Conservation (phyloP, 345 rosid genomes). For the Kandelia obovata region DNA sequence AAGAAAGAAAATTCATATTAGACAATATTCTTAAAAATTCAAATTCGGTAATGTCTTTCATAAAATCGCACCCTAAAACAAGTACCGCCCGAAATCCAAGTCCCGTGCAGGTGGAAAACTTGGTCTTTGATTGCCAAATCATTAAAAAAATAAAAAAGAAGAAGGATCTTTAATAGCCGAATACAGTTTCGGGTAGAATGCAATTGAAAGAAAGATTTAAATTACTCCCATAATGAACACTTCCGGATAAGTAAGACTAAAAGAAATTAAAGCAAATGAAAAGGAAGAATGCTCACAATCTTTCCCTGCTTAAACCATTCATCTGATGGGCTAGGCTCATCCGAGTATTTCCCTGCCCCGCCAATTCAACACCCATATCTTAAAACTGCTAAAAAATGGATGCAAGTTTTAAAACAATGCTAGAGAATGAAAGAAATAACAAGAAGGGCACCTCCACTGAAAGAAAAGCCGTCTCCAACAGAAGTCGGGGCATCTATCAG, state of each 20-base stretch:
- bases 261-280: not conserved
- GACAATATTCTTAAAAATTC: not conserved
- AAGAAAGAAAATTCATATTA: not conserved
- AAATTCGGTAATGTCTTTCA: not conserved
- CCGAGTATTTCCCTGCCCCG: conserved; percentile 71
- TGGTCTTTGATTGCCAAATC: too few species aligned
- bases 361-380: not conserved
- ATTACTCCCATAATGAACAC: not conserved
- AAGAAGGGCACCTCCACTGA: conserved; percentile 61
- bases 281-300: conserved; percentile 37
- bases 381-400: not conserved
- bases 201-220: too few species aligned
- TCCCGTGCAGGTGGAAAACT: too few species aligned
- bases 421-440: not conserved
- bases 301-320: conserved; percentile 89
- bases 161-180: too few species aligned
- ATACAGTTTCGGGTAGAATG: too few species aligned
- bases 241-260: not conserved
- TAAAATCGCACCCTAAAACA: too few species aligned
- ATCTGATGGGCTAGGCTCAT: conserved; percentile 71
- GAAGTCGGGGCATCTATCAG: conserved; percentile 83
- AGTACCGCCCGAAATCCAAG: too few species aligned
- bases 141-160: too few species aligned
- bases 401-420: not conserved
- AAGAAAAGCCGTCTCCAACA: conserved; percentile 91